These are phyloP conservation scores for Suillus plorans DNA, from an alignment of 768 basidiomycete genomes.

Conservation along the genomic window DNA sequence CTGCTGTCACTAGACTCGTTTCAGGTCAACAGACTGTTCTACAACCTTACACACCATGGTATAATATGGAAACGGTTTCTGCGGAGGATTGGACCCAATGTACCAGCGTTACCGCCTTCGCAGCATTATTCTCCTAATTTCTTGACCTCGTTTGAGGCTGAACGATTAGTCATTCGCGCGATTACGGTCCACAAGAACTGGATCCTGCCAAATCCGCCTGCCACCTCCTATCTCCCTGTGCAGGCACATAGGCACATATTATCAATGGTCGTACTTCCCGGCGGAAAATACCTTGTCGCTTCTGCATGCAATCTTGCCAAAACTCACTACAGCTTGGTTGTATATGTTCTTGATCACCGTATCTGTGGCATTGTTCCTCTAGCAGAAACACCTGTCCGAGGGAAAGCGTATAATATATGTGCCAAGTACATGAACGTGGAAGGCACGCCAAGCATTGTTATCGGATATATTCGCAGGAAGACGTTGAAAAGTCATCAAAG, in stretches of 20 bases:
- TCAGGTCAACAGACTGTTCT: conserved; percentile 60
- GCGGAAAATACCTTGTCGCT: conserved; percentile 66
- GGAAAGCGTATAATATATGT: conserved; percentile 55
- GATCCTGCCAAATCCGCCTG: conserved; percentile 40
- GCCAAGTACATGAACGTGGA: conserved; percentile 57
- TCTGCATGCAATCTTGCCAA: conserved; percentile 48
- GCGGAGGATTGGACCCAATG: conserved; percentile 48
- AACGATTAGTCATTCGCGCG: conserved; percentile 60
- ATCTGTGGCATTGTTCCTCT: conserved; percentile 41
- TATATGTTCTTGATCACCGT: conserved; percentile 59
- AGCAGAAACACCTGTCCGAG: conserved; percentile 47
- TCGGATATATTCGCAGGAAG: conserved; percentile 50
- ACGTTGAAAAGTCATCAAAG: conserved; percentile 13
- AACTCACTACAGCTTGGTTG: conserved; percentile 47
- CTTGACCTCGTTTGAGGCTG: conserved; percentile 41
- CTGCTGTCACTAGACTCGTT: not conserved
- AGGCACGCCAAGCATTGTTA: conserved; percentile 50
- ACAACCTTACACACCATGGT: conserved; percentile 63
- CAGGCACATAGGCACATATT: conserved; percentile 36
- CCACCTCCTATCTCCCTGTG: conserved; percentile 25
- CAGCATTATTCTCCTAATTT: conserved; percentile 39
- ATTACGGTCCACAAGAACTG: conserved; percentile 63
- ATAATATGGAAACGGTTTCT: conserved; percentile 70
- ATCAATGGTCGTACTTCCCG: conserved; percentile 61
- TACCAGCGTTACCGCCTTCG: conserved; percentile 63